phyloP scores from a whole-genome alignment of 2,329 filamentous ascomycete genomes.

The Fonsecaea multimorphosa region DNA sequence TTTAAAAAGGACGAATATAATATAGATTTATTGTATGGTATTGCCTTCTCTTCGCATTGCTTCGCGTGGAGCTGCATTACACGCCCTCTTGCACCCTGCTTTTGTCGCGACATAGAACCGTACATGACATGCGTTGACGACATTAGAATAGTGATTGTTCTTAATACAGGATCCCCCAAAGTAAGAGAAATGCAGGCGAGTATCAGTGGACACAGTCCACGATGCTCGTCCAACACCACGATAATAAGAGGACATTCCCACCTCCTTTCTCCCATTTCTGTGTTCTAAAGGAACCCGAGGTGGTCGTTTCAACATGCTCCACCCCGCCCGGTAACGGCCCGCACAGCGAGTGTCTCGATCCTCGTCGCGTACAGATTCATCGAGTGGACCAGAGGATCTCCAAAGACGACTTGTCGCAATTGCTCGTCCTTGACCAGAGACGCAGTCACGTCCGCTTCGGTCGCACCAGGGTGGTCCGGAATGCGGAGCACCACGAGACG shows the following conservation, averaged over 20 bases:
- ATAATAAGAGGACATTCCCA: background rate
- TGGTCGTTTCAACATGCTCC: conserved; percentile 23
- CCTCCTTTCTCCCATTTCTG: background rate
- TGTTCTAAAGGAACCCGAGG: too few species aligned
- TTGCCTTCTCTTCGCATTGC: background rate
- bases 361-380: conserved; percentile 78
- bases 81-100: background rate
- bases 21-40: background rate
- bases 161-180: background rate
- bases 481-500: conserved; percentile 69
- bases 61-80: background rate
- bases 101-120: background rate
- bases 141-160: background rate
- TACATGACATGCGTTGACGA: background rate
- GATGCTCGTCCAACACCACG: background rate
- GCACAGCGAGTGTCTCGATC: conserved; percentile 73
- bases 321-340: conserved; percentile 63
- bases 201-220: background rate
- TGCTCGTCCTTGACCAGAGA: conserved; percentile 71
- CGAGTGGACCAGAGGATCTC: conserved; percentile 78
- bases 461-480: conserved; percentile 45
- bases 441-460: conserved; percentile 67
- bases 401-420: conserved; percentile 75
- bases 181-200: background rate
- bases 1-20: too few species aligned